Evolutionary conservation across 768 basidiomycete genomes (phyloP).

Genomic region (Mycena amicta): DNA sequence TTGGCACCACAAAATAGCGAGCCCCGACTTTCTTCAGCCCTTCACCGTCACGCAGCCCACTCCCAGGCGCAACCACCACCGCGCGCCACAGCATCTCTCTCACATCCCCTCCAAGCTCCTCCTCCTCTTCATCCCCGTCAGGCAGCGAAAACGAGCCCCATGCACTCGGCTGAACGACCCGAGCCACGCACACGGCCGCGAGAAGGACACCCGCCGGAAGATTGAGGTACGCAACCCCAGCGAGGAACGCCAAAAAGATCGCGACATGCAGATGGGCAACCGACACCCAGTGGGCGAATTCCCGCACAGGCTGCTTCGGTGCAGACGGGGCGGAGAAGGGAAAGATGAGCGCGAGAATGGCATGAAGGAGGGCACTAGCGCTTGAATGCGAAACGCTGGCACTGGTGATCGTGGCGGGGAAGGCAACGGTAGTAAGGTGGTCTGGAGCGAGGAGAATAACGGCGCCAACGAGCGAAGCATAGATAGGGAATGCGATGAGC

Average conservation of each 20-base stretch:
- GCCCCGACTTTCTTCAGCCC: slow-evolving; percentile 3
- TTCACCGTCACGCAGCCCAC: slow-evolving; percentile 16
- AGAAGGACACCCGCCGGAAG: slow-evolving; percentile 7
- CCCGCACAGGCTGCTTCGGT: not conserved
- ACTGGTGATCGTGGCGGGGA: slow-evolving; percentile 9
- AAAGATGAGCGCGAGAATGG: slow-evolving; percentile 3
- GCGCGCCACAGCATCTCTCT: slow-evolving; percentile 14
- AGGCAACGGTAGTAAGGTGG: slow-evolving; percentile 5
- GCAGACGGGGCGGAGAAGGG: slow-evolving; percentile 9
- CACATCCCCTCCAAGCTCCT: slow-evolving; percentile 10
- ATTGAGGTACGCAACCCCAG: not conserved
- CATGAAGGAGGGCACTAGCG: not conserved
- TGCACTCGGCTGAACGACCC: not conserved
- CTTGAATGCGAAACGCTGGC: not conserved
- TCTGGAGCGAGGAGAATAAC: slow-evolving; percentile 11
- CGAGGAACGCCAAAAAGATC: slow-evolving; percentile 14
- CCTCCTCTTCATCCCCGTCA: not conserved
- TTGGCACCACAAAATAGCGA: slow-evolving; percentile 4
- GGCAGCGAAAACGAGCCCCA: slow-evolving; percentile 12
- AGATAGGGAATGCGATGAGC: slow-evolving; percentile 15
- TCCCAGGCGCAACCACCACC: slow-evolving; percentile 4
- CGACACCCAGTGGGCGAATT: slow-evolving; percentile 19
- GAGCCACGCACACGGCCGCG: not conserved
- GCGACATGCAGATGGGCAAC: slow-evolving; percentile 19
- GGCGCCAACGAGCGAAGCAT: slow-evolving; percentile 13